These are phyloP conservation scores for Sporisorium graminicola DNA, from an alignment of 1,284 basidiomycete species.

Conservation along the genomic window DNA sequence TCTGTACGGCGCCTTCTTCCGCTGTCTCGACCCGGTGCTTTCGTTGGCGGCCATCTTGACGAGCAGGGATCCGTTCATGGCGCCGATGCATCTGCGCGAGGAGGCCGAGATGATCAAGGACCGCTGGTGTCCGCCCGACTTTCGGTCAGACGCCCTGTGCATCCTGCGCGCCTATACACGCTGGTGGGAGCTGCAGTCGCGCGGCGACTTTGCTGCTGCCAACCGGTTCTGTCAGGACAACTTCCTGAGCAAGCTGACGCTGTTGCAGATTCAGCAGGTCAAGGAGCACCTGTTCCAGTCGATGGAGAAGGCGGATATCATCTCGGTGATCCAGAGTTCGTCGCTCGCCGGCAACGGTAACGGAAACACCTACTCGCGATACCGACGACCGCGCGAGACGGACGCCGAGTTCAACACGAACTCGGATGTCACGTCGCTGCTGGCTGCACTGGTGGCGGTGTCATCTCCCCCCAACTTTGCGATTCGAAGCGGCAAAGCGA, in stretches of 20 bases:
- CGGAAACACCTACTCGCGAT: constrained; percentile 28
- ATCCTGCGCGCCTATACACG: constrained; percentile 83
- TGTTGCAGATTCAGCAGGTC: constrained; percentile 86
- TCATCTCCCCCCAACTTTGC: constrained; percentile 95
- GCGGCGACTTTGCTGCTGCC: constrained; percentile 71
- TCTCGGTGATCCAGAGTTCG: constrained; percentile 56
- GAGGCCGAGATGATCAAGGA: constrained; percentile 79
- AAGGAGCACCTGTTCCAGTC: constrained; percentile 84
- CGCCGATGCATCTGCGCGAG: constrained; percentile 74
- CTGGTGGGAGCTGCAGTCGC: constrained; percentile 74
- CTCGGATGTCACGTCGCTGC: constrained; percentile 80
- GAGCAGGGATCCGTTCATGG: constrained; percentile 90
- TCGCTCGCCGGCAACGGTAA: constrained; percentile 18
- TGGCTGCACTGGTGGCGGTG: constrained; percentile 86
- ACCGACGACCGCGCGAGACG: constrained; percentile 52
- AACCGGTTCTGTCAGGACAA: constrained; percentile 87
- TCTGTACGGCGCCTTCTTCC: constrained; percentile 91
- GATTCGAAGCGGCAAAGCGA: constrained; percentile 80
- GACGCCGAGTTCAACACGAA: constrained; percentile 75
- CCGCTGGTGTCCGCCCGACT: constrained; percentile 82
- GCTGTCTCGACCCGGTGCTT: constrained; percentile 88
- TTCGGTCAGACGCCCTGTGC: constrained; percentile 87
- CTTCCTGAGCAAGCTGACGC: constrained; percentile 86
- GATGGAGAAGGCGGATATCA: constrained; percentile 76
- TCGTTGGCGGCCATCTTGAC: constrained; percentile 90